Percentiles rank a stretch among this genome's conserved stretches.
Evolutionary conservation across 148 eudicot genomes (phyloP).

Genomic region (Rhododendron henanense): DNA sequence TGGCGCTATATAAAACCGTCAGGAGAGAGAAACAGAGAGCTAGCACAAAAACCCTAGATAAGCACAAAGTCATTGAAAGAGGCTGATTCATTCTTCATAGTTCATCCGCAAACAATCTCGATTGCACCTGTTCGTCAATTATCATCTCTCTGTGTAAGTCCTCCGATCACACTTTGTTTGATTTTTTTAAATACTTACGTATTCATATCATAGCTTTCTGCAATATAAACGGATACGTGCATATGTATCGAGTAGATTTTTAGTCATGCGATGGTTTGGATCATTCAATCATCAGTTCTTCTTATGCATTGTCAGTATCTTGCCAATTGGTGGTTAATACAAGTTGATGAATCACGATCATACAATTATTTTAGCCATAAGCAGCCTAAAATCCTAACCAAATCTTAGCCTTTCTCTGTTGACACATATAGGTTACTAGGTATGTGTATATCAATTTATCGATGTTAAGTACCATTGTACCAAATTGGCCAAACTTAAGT

Average conservation of each 20-base stretch:
- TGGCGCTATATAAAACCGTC: neutral
- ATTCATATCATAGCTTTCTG: neutral
- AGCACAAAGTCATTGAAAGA: neutral
- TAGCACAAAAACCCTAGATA: slow-evolving; percentile 3
- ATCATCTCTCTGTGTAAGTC: neutral
- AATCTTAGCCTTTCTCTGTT: no score
- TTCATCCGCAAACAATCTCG: neutral
- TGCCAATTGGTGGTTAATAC: neutral
- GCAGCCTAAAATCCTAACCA: no score
- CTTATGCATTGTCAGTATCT: neutral
- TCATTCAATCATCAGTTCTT: neutral
- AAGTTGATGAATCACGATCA: neutral
- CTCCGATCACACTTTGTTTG: neutral
- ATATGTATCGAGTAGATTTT: neutral
- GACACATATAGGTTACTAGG: no score
- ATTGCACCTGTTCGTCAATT: neutral
- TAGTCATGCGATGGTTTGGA: neutral
- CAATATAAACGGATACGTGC: neutral
- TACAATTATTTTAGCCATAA: neutral
- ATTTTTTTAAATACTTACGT: neutral
- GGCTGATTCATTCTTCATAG: neutral
- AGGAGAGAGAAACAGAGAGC: neutral
- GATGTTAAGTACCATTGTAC: no score
- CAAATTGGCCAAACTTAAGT: neutral
- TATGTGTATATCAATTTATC: no score